Base-by-base conservation (phyloP, 352 stramenopile genomes). In the Pythium chondricola region DNA sequence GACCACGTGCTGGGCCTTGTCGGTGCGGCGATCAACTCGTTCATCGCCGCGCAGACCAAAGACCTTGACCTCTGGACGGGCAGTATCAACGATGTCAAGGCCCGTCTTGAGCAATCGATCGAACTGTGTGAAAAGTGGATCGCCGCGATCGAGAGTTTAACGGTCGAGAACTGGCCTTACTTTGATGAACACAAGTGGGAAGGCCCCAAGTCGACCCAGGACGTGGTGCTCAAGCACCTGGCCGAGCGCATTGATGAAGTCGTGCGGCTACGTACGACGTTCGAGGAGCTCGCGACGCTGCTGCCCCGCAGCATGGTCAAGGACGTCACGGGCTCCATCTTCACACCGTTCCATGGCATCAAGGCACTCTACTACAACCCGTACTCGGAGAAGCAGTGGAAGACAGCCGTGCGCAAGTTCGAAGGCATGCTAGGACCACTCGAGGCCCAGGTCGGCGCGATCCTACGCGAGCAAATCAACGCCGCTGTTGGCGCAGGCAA, bases 361-460 rank as follows among this genome's bases (percentile, higher is more conserved):
- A 65, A 83, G 40, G 74, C 79, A 29, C 62, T 95, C 2, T 85
- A 93, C 45, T 96, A 95, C 69, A 97, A 95, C 51, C 71, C 80
- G 22, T 97, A 97, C 75, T 96, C 92, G 4, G 79, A 95, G 21
- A 54, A 59, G 17, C 58, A 76, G 14, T 98, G 90, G 90, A 58
- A 83, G 21, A 40, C 48, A 0, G 83, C 85, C 0, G 62, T 97
- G 2, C 63, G 58, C 6, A 65, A 76, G 13, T 98, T 88, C 51
- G 92, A 98, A 48, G 46, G 60, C 9, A 65, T 64, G 26, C 69
- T 98, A 0, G 72, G 67, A 13, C 90, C 88, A 0, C 68, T 96
- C 26, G 91, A 98, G 49, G 56, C 54, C 0, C 71, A 87, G 36
- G 83, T 97, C 5, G 90, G 82, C 10, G 67, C 59, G 0, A 88